phyloP scores from a whole-genome alignment of 306 rosid species.

The Prinsepia uniflora region DNA sequence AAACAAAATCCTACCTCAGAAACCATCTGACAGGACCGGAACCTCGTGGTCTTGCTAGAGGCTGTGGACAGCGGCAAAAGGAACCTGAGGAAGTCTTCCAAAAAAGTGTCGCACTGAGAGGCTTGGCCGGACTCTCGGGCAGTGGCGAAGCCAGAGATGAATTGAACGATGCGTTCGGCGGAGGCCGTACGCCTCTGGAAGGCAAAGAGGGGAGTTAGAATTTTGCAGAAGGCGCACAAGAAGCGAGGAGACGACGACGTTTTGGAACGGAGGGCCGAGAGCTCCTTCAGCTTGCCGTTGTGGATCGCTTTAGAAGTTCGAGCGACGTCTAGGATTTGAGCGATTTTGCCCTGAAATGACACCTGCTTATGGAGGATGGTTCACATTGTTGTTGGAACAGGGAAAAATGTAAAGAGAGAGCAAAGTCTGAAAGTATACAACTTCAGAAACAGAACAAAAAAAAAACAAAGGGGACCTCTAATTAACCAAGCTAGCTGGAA shows the following conservation, averaged over 20 bases:
- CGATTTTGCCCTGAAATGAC: too few relatives aligned
- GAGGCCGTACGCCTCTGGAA: conserved; percentile 63
- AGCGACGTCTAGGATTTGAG: conserved; percentile 58
- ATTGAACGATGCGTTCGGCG: conserved; percentile 66
- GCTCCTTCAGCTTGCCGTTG: conserved; percentile 88
- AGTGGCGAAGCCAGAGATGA: conserved; percentile 60
- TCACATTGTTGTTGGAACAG: too few relatives aligned
- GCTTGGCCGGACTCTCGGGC: conserved; percentile 28
- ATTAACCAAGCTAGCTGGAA: too few relatives aligned
- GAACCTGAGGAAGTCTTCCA: conserved; percentile 64
- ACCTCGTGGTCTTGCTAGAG: conserved; percentile 60
- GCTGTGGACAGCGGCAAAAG: conserved; percentile 51
- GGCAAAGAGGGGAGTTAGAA: conserved; percentile 58
- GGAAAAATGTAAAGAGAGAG: too few relatives aligned
- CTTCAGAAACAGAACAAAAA: too few relatives aligned
- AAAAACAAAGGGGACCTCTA: too few relatives aligned
- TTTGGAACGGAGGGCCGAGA: conserved; percentile 54
- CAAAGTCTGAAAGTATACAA: too few relatives aligned
- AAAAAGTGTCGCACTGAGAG: conserved; percentile 44
- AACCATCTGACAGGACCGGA: conserved; percentile 79
- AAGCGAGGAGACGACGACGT: conserved; percentile 40
- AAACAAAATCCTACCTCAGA: conserved; percentile 56
- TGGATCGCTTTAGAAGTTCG: conserved; percentile 69
- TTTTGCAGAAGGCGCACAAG: conserved; percentile 63
- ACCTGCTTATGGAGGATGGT: too few relatives aligned